Base-by-base conservation (phyloP, 495 filamentous ascomycete genomes). In the Melanomma pulvis-pyrius region DNA sequence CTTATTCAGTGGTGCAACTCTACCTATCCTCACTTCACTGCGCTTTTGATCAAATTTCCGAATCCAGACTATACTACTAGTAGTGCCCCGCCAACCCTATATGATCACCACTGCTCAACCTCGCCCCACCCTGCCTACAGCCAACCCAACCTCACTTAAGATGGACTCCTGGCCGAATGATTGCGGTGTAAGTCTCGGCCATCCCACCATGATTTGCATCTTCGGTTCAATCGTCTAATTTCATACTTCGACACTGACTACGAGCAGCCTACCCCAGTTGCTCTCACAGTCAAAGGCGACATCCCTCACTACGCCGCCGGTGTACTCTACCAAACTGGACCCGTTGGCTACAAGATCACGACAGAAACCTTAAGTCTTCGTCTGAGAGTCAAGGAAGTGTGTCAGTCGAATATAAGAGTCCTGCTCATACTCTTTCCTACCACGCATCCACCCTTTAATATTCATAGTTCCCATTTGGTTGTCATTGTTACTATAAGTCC, bases 251-350 rank as follows among this genome's bases (percentile, higher is more conserved):
- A 72, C 34, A 69, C 55, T 47, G 61, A 72, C 39, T 72, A 62
- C 47, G 59, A 71, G 32, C 36, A 68, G 28, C 53, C 36, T 15
- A 54, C 56, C 8, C 70, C 66, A 12, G 54, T 72, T 24, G 32
- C 60, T 17, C 63, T 74, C 28, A 54, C 17, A 1, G 67, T 72
- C 1, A 60, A 57, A 30, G 70, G 72, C 4, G 15, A 51, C 21
- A 70, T 74, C 52, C 72, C 72, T 1, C 17, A 7, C 36, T 74
- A 72, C 48, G 72, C 67, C 7, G 79, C 81, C 26, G 91, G 91
- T 5, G 78, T 80, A 1, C 79, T 94, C 3, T 92, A 88, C 69
- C 83, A 91, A 3, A 93, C 87, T 2, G 90, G 91, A 91, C 92
- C 63, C 88, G 92, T 74, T 86, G 88, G n/a, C 85, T 92, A 92